A percentile compares a stretch with the other conserved stretches of the same genome.
Conservation (phyloP, 2,329 filamentous ascomycete genomes). For the Botrytis pseudocinerea region DNA sequence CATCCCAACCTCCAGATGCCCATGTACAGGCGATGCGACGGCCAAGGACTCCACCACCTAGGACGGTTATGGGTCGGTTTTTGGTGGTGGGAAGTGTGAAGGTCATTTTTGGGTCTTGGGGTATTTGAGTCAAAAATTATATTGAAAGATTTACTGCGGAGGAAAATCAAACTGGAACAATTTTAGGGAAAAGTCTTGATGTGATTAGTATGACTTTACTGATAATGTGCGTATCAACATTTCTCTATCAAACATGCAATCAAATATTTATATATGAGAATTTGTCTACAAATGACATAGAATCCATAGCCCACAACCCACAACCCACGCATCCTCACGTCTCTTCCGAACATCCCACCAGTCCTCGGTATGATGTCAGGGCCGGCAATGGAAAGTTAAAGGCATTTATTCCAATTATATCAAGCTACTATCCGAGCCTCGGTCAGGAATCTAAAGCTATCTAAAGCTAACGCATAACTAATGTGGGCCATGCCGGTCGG, state of each 20-base stretch:
- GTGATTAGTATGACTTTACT: not conserved
- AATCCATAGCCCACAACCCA: not conserved
- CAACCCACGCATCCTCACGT: not conserved
- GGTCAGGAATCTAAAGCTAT: not conserved
- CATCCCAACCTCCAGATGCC: slow-evolving; percentile 47
- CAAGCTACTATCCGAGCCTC: not conserved
- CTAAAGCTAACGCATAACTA: not conserved
- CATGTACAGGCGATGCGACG: slow-evolving; percentile 46
- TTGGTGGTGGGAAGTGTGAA: slow-evolving; percentile 22
- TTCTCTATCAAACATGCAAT: not conserved
- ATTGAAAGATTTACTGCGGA: not conserved
- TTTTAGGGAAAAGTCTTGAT: not conserved
- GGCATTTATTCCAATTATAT: not conserved
- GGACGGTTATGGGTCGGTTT: slow-evolving; percentile 42
- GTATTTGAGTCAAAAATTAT: too few species aligned
- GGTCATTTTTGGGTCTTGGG: slow-evolving; percentile 10
- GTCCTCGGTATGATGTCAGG: slow-evolving; percentile 3
- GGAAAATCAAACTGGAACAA: not conserved
- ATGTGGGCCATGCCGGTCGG: not conserved
- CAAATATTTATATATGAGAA: not conserved
- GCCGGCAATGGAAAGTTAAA: not conserved
- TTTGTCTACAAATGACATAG: not conserved
- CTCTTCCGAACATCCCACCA: not conserved
- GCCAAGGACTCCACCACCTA: slow-evolving; percentile 48
- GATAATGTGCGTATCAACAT: not conserved